phyloP scores from a whole-genome alignment of 208 protist genomes.

The Crithidia sp. region DNA sequence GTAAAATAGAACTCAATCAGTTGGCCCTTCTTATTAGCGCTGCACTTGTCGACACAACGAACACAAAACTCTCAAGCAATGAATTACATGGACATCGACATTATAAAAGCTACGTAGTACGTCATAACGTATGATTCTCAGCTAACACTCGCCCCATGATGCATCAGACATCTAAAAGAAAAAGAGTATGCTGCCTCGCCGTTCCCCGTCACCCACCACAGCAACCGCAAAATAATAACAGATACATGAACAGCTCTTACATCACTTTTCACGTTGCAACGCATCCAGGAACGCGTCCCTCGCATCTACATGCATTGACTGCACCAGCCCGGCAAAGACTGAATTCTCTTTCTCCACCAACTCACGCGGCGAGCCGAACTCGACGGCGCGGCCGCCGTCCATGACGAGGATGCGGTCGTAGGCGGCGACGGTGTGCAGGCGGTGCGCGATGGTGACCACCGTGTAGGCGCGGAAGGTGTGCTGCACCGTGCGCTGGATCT shows the following conservation, averaged over 20 bases:
- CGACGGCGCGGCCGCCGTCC: conserved; percentile 39
- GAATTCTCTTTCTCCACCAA: background rate
- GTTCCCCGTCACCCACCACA: too few relatives aligned
- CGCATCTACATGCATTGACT: background rate
- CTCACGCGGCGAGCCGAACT: conserved; percentile 23
- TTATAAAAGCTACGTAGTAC: too few relatives aligned
- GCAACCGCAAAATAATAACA: background rate
- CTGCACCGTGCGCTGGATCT: conserved; percentile 61
- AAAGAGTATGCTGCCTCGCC: too few relatives aligned
- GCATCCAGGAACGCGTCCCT: conserved; percentile 3
- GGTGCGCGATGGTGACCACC: conserved; percentile 75
- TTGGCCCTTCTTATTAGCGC: too few relatives aligned
- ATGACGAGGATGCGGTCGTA: conserved; percentile 76
- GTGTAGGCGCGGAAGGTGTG: conserved; percentile 56
- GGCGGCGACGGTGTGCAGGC: conserved; percentile 65
- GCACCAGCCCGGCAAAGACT: conserved; percentile 4
- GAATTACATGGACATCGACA: too few relatives aligned
- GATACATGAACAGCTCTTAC: too few relatives aligned
- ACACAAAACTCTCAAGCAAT: too few relatives aligned
- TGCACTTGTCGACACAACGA: too few relatives aligned
- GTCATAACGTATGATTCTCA: too few relatives aligned
- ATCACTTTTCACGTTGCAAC: background rate
- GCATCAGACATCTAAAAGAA: too few relatives aligned
- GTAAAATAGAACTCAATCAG: too few relatives aligned
- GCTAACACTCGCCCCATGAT: too few relatives aligned